Base-by-base conservation (phyloP, 768 basidiomycete genomes). In the Chalciporus sphaerocephalus region DNA sequence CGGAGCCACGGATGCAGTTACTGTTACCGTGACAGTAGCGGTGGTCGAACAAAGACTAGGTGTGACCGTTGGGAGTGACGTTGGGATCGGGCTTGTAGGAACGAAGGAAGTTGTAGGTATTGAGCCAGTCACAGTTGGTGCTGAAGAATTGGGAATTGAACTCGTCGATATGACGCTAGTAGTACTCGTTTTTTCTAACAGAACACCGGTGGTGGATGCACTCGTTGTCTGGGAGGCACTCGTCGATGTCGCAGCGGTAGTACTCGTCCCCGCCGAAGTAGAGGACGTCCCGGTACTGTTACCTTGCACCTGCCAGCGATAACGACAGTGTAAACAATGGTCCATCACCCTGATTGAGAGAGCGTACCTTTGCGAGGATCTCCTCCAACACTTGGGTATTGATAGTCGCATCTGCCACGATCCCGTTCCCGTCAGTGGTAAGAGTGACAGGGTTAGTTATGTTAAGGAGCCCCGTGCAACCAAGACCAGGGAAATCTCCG, bases 331-430 rank as follows among this genome's bases (percentile, higher is more conserved):
- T 15, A 5, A 10, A 35, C 20, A 11, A 9, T 6, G 4, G 27
- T 10, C 27, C 9, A 7, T 27, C 27, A 12, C 4, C 9, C 27
- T 1, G 9, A 12, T 5, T 16, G 2, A 20, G 16, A 18, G 1
- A 17, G 15, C 53, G 3, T 30, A 57, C 56, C 38, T 46, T 50
- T 0, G 18, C 3, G 3, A 57, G 38, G 13, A 60, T 57, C 30
- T 58, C 52, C 21, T 61, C 46, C 24, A 61, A 40, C 7, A 6
- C 9, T 16, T 62, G 52, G 2, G 42, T 48, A 15, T 62, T 55
- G 20, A 61, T 52, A 22, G 52, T 54, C 4, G 59, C 59, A n/a
- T 58, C 55, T 0, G 60, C 62, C 15, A 61, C 55, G 20, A 61
- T 27, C 11, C 52, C 59, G 18, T 62, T 58, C 13, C 56, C 56